A percentile compares a stretch with the other conserved stretches of the same genome.
phyloP scores from a whole-genome alignment of 1,284 basidiomycete genomes.

The Ceratobasidium sp. region DNA sequence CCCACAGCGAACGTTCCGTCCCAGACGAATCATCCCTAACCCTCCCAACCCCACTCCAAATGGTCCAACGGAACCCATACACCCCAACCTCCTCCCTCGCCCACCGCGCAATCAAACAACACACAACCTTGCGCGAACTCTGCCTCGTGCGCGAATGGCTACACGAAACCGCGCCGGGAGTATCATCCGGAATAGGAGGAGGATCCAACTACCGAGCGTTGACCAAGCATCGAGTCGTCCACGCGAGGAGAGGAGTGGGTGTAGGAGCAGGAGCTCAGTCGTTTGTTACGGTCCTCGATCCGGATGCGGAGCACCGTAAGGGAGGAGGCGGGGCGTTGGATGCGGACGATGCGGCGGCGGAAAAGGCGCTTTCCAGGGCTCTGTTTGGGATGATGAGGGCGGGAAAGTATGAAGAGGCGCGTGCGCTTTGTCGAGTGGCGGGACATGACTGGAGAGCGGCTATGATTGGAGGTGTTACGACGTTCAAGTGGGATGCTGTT shows the following conservation, averaged over 20 bases:
- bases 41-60: conserved; percentile 67
- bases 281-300: conserved; percentile 77
- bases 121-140: conserved; percentile 74
- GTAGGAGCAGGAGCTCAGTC: conserved; percentile 60
- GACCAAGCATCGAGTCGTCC: conserved; percentile 80
- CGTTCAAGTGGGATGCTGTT: conserved; percentile 80
- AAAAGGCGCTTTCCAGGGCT: conserved; percentile 33
- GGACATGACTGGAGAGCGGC: conserved; percentile 94
- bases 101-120: conserved; percentile 73
- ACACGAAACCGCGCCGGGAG: conserved; percentile 74
- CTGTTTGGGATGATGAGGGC: conserved; percentile 63
- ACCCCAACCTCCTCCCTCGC: conserved; percentile 80
- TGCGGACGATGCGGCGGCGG: conserved; percentile 76
- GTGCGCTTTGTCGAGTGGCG: conserved; percentile 83
- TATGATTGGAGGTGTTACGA: conserved; percentile 79
- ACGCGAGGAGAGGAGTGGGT: conserved; percentile 69
- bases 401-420: conserved; percentile 84
- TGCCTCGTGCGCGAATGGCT: conserved; percentile 86
- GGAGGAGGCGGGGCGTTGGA: conserved; percentile 68
- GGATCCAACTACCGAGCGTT: conserved; percentile 84
- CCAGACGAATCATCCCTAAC: conserved; percentile 61
- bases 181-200: conserved; percentile 66
- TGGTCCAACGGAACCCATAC: conserved; percentile 71
- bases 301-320: conserved; percentile 74
- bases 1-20: conserved; percentile 71